These are phyloP conservation scores for Saitozyma sp. DNA, from an alignment of 768 basidiomycete species.

Conservation along the genomic window DNA sequence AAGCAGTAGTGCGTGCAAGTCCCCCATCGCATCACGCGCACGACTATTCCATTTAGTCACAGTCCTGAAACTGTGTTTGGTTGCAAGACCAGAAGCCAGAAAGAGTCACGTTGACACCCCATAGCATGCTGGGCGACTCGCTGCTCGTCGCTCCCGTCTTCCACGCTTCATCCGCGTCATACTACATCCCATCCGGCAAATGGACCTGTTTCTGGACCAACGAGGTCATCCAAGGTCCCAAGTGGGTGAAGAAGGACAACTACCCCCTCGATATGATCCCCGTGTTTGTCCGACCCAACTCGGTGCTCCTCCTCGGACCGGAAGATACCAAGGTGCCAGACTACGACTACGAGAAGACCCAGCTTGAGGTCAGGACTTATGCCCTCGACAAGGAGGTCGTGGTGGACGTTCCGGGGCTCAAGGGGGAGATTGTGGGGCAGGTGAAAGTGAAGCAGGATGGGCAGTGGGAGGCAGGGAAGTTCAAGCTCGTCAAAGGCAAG, in stretches of 20 bases:
- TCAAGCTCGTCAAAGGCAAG: neutral
- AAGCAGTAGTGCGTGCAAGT: slow-evolving; percentile 49
- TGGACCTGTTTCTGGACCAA: slow-evolving; percentile 59
- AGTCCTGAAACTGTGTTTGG: neutral
- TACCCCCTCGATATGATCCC: slow-evolving; percentile 68
- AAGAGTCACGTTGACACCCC: neutral
- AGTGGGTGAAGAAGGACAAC: slow-evolving; percentile 63
- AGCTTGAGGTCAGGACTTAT: slow-evolving; percentile 61
- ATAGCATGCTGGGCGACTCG: slow-evolving; percentile 49
- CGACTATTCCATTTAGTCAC: neutral
- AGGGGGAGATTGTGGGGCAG: slow-evolving; percentile 6
- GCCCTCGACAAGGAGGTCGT: slow-evolving; percentile 56
- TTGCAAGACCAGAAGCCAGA: neutral
- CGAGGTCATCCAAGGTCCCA: slow-evolving; percentile 62
- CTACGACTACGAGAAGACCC: slow-evolving; percentile 60
- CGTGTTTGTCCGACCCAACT: slow-evolving; percentile 65
- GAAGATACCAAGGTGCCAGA: slow-evolving; percentile 60
- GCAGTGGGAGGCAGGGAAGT: neutral
- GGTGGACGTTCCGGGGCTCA: slow-evolving; percentile 19
- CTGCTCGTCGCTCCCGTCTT: slow-evolving; percentile 52
- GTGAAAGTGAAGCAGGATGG: neutral
- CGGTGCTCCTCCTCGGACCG: slow-evolving; percentile 64
- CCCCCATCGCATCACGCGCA: too few species aligned
- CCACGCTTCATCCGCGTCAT: slow-evolving; percentile 36
- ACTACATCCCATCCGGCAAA: slow-evolving; percentile 47